Evolutionary conservation across 306 rosid species (phyloP), one percentile per base, ranked within the genome.

Genomic region (Inga oerstediana): DNA sequence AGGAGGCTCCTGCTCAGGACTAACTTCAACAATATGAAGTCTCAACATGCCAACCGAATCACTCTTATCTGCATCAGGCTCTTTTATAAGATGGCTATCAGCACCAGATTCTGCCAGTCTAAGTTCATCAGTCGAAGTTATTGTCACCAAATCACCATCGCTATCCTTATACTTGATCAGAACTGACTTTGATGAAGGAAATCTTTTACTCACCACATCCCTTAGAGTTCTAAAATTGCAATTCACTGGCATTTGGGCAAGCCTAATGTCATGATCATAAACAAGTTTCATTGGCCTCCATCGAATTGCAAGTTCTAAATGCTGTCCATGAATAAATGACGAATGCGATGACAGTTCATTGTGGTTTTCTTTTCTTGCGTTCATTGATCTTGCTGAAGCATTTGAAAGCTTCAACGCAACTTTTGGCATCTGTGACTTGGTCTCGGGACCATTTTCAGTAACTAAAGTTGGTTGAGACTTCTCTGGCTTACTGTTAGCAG

Each of bases 81-180:
- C 98, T 74, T 81, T 90, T 4, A 78, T 27, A 39, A 87, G 82
- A 82, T 82, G 81, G 85, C 80, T 91, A 79, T 96, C 98, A 2
- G 56, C 99, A 86, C 80, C 82, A 83, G 92, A 83, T 92, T 94
- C 98, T 13, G 98, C 99, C 75, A 91, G 85, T 83, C 93, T 84
- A 73, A 97, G 99, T 82, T 97, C 99, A 82, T 86, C 89, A 10
- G 94, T 90, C 75, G 89, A 91, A 27, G 99, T 96, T 87, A 96
- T 92, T 73, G 99, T 96, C 85, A 96, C 97, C 89, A 96, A 80
- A 87, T 96, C 99, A 80, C 97, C 97, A 84, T 94, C 99, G 68
- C 71, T 75, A 84, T 96, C 99, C 88, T 88, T 92, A 87, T 92
- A 94, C 79, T 96, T 96, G 87, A 96, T 86, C 90, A 96, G 85